phyloP scores from a whole-genome alignment of 768 basidiomycete species.

The Rhodotorula diobovata region DNA sequence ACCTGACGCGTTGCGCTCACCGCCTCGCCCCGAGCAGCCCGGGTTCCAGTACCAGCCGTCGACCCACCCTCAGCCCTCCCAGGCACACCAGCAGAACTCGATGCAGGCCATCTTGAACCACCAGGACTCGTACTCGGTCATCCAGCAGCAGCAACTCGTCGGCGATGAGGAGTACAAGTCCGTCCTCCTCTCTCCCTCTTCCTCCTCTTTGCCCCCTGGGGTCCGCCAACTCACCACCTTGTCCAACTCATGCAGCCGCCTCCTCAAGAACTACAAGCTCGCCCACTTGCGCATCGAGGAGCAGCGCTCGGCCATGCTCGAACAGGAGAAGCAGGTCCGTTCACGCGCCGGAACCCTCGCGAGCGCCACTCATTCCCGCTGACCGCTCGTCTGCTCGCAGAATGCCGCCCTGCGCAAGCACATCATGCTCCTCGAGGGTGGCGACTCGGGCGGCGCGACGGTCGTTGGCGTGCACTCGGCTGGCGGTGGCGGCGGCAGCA shows the following conservation, averaged over 20 bases:
- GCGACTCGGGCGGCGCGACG: conserved; percentile 45
- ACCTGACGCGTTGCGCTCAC: background rate
- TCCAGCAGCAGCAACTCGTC: conserved; percentile 18
- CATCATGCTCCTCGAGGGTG: conserved; percentile 70
- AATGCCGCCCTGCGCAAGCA: conserved; percentile 67
- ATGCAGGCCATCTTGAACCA: conserved; percentile 13
- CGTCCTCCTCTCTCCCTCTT: background rate
- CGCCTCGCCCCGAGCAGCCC: background rate
- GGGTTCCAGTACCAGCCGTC: conserved; percentile 14
- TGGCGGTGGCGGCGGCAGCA: conserved; percentile 30
- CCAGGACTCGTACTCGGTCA: conserved; percentile 18
- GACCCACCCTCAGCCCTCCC: background rate
- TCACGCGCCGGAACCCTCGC: background rate
- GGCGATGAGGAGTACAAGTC: conserved; percentile 40
- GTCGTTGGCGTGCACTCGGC: conserved; percentile 35
- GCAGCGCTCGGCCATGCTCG: conserved; percentile 28
- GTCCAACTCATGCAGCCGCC: conserved; percentile 22
- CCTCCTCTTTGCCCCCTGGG: background rate
- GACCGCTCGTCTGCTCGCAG: conserved; percentile 47
- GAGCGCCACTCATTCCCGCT: background rate
- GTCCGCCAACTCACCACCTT: background rate
- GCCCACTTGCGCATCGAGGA: conserved; percentile 36
- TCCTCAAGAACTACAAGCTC: conserved; percentile 39
- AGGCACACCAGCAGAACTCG: background rate
- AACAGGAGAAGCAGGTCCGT: conserved; percentile 36